Conservation (phyloP, 805 yeast genomes). For the Cephaloascus fragrans region DNA sequence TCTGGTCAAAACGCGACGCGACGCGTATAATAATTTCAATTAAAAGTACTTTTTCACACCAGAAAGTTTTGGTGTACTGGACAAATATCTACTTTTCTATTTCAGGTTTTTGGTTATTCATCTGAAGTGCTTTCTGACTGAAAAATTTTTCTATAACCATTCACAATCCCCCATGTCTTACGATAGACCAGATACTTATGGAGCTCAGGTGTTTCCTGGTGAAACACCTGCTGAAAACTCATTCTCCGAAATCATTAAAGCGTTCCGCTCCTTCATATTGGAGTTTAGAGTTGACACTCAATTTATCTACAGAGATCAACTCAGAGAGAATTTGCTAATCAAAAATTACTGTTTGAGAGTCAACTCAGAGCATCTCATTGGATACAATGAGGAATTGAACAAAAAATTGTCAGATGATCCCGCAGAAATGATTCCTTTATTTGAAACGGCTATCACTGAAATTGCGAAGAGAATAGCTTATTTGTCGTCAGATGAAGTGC, state of each 20-base stretch:
- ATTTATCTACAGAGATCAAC: slow-evolving; percentile 83
- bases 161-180: slow-evolving; percentile 41
- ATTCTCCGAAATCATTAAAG: slow-evolving; percentile 59
- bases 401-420: slow-evolving; percentile 83
- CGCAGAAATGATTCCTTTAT: slow-evolving; percentile 73
- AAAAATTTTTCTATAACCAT: background rate
- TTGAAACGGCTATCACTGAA: slow-evolving; percentile 75
- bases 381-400: slow-evolving; percentile 82
- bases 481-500: slow-evolving; percentile 39
- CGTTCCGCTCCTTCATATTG: slow-evolving; percentile 72
- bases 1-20: too few species aligned
- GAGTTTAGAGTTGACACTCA: slow-evolving; percentile 79
- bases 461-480: slow-evolving; percentile 69
- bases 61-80: too few species aligned
- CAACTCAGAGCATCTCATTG: slow-evolving; percentile 74
- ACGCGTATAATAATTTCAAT: too few species aligned
- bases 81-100: too few species aligned
- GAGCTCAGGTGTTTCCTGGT: slow-evolving; percentile 83
- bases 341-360: slow-evolving; percentile 66
- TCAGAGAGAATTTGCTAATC: slow-evolving; percentile 77
- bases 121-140: too few species aligned
- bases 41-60: too few species aligned
- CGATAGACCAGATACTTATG: slow-evolving; percentile 61
- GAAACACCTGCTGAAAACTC: slow-evolving; percentile 58
- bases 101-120: too few species aligned